phyloP scores from a whole-genome alignment of 179 eudicot species.

The Spinacia oleracea region DNA sequence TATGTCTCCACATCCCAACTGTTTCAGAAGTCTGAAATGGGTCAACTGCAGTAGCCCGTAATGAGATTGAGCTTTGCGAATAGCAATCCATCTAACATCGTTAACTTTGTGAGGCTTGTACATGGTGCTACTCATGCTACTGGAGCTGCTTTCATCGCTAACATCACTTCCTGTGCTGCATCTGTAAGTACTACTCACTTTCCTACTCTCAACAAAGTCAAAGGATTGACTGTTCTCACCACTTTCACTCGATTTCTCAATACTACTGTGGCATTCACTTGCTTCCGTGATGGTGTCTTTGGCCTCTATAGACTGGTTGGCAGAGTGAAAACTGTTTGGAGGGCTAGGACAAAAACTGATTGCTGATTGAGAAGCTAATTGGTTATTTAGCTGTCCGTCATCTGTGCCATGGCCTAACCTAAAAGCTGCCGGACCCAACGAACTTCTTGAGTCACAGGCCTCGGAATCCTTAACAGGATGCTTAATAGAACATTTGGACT shows the following conservation, averaged over 20 bases:
- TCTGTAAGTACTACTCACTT: slow-evolving; percentile 61
- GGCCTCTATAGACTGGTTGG: slow-evolving; percentile 67
- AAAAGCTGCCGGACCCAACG: slow-evolving; percentile 26
- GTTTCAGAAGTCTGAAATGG: slow-evolving; percentile 48
- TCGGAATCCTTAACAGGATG: slow-evolving; percentile 38
- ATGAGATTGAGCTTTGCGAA: slow-evolving; percentile 56
- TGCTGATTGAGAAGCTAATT: slow-evolving; percentile 32
- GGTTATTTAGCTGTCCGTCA: slow-evolving; percentile 26
- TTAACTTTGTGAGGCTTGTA: slow-evolving; percentile 86
- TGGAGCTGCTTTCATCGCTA: slow-evolving; percentile 83
- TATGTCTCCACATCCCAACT: slow-evolving; percentile 56
- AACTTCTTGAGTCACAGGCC: slow-evolving; percentile 28
- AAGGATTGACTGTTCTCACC: slow-evolving; percentile 43
- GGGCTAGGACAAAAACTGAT: slow-evolving; percentile 60
- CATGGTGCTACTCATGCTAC: slow-evolving; percentile 53
- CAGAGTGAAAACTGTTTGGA: slow-evolving; percentile 62
- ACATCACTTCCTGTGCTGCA: slow-evolving; percentile 76
- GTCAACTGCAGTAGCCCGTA: slow-evolving; percentile 47
- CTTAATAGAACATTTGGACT: slow-evolving; percentile 32
- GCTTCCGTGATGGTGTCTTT: slow-evolving; percentile 71
- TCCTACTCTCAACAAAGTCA: slow-evolving; percentile 60
- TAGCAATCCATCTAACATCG: slow-evolving; percentile 81
- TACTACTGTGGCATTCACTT: slow-evolving; percentile 59
- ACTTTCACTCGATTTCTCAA: slow-evolving; percentile 51
- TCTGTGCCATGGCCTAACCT: slow-evolving; percentile 24